A percentile compares a stretch with the other conserved stretches of the same genome.
Evolutionary conservation across 306 rosid genomes (phyloP).

Genomic region (Phaseolus lunatus): DNA sequence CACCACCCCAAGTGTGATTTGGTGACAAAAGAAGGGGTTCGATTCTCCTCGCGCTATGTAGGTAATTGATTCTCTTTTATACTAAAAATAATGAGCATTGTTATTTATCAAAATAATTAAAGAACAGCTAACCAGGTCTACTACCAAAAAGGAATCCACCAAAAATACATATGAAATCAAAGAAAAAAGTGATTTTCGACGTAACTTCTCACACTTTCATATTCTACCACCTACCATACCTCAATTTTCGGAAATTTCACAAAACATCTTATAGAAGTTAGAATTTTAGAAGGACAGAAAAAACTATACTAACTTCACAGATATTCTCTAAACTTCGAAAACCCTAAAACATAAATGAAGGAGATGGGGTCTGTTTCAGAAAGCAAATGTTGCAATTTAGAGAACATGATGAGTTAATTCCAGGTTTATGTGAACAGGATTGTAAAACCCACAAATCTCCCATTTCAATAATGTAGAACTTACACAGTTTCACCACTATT

Average conservation of each 20-base stretch:
- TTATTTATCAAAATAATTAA: conserved; percentile 1
- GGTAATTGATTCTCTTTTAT: background rate
- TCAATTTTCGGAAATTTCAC: background rate
- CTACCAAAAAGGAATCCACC: background rate
- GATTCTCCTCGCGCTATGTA: background rate
- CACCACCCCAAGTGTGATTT: background rate
- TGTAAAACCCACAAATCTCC: no score
- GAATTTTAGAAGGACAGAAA: background rate
- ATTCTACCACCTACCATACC: conserved; percentile 15
- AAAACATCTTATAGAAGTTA: background rate
- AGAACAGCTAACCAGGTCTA: background rate
- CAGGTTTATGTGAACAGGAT: no score
- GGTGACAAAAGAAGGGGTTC: conserved; percentile 21
- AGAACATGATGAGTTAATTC: no score
- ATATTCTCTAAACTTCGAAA: conserved; percentile 1
- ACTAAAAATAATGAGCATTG: background rate
- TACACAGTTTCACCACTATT: no score
- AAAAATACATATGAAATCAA: background rate
- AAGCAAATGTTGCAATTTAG: background rate
- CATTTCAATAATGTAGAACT: no score
- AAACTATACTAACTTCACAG: background rate
- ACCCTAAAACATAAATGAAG: background rate
- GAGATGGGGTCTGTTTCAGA: background rate
- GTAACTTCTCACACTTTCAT: background rate
- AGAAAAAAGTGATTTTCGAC: background rate